Evolutionary conservation across 352 stramenopile genomes (phyloP).

Genomic region (Phytophthora vignae): DNA sequence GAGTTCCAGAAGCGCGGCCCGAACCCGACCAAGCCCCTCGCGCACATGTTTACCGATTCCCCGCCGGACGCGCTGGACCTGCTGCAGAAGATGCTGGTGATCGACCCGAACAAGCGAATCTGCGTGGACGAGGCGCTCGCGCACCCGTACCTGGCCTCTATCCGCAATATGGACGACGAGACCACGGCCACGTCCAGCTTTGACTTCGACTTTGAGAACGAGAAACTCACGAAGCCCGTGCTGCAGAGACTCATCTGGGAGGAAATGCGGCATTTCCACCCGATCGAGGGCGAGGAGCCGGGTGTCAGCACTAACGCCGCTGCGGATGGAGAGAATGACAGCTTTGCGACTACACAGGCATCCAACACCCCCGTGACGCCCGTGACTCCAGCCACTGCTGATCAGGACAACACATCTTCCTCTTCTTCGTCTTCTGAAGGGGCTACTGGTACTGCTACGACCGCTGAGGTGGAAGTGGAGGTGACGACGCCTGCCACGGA

Average conservation of each 20-base stretch:
- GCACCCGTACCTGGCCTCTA: slow-evolving; percentile 89
- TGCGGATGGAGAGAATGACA: slow-evolving; percentile 28
- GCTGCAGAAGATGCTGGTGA: slow-evolving; percentile 92
- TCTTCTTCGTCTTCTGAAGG: neutral
- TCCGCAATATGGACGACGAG: slow-evolving; percentile 92
- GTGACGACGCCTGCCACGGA: slow-evolving; percentile 18
- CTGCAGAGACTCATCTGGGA: slow-evolving; percentile 89
- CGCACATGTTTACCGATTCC: slow-evolving; percentile 79
- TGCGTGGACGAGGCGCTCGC: slow-evolving; percentile 92
- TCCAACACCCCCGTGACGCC: slow-evolving; percentile 49
- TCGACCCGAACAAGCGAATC: slow-evolving; percentile 92
- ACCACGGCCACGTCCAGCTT: slow-evolving; percentile 75
- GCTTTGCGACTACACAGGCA: slow-evolving; percentile 30
- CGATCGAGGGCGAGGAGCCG: slow-evolving; percentile 54
- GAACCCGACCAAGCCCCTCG: slow-evolving; percentile 69
- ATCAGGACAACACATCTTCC: slow-evolving; percentile 6
- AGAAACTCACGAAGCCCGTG: slow-evolving; percentile 84
- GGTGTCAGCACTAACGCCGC: slow-evolving; percentile 1
- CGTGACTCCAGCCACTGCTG: slow-evolving; percentile 30
- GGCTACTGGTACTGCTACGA: slow-evolving; percentile 8
- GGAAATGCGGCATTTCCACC: slow-evolving; percentile 85
- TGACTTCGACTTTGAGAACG: slow-evolving; percentile 90
- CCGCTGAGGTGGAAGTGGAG: slow-evolving; percentile 2
- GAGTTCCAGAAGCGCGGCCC: slow-evolving; percentile 80
- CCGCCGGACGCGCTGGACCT: slow-evolving; percentile 82